phyloP scores from a whole-genome alignment of 1,284 basidiomycete species.

The Sparassis latifolia region DNA sequence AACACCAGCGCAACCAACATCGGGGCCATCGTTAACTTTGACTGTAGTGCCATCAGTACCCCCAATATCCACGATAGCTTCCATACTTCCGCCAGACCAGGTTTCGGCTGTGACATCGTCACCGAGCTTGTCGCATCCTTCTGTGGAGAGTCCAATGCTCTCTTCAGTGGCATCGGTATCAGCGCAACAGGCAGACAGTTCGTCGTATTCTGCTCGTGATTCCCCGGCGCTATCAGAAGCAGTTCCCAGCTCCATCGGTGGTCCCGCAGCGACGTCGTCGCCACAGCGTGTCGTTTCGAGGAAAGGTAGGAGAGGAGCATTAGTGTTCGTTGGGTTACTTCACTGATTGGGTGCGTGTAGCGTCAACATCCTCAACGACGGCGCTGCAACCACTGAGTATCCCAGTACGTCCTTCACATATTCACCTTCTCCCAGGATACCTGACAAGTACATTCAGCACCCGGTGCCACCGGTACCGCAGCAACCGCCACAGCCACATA shows the following conservation, averaged over 20 bases:
- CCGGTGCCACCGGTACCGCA: slow-evolving; percentile 21
- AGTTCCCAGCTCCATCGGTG: slow-evolving; percentile 45
- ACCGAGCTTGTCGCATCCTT: slow-evolving; percentile 74
- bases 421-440: slow-evolving; percentile 4
- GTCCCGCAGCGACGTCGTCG: slow-evolving; percentile 50
- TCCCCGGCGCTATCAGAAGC: slow-evolving; percentile 72
- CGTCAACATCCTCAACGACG: slow-evolving; percentile 18
- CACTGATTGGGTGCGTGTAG: slow-evolving; percentile 3
- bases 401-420: slow-evolving; percentile 12
- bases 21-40: slow-evolving; percentile 32
- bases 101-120: slow-evolving; percentile 52
- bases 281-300: slow-evolving; percentile 28
- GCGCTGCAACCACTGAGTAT: slow-evolving; percentile 14
- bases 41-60: slow-evolving; percentile 28
- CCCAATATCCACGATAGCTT: slow-evolving; percentile 30
- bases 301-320: slow-evolving; percentile 13
- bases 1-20: slow-evolving; percentile 17
- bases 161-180: slow-evolving; percentile 66
- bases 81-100: slow-evolving; percentile 40
- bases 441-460: slow-evolving; percentile 15
- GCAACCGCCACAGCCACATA: slow-evolving; percentile 9
- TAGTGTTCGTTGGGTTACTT: background rate
- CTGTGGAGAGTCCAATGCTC: slow-evolving; percentile 70
- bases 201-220: slow-evolving; percentile 61
- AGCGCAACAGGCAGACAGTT: slow-evolving; percentile 56